Conservation (phyloP, 495 filamentous ascomycete genomes). For the Xylaria nigripes region DNA sequence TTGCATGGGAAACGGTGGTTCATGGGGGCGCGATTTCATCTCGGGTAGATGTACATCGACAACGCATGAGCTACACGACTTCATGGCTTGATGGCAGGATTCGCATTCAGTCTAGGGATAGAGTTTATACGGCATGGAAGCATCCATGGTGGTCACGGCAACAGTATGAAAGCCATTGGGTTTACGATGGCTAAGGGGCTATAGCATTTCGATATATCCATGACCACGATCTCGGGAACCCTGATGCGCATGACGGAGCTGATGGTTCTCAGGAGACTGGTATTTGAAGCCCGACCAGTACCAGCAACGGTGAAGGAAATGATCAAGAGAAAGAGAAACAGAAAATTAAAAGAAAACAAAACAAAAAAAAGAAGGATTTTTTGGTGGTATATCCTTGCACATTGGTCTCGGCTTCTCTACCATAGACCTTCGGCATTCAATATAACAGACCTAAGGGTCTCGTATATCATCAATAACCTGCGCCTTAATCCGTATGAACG, state of each 20-base stretch:
- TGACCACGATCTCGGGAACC: neutral
- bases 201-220: constrained; percentile 1
- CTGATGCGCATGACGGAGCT: neutral
- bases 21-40: constrained; percentile 9
- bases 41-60: constrained; percentile 9
- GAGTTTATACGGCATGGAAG: constrained; percentile 17
- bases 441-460: constrained; percentile 20
- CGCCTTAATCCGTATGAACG: neutral
- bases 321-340: constrained; percentile 6
- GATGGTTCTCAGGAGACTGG: neutral
- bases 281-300: neutral
- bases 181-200: neutral
- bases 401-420: constrained; percentile 2
- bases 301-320: neutral
- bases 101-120: constrained; percentile 16
- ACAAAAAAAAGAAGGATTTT: constrained; percentile 12
- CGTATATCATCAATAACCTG: constrained; percentile 19
- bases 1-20: constrained; percentile 12
- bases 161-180: neutral
- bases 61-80: neutral
- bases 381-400: constrained; percentile 21
- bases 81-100: constrained; percentile 3
- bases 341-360: constrained; percentile 2
- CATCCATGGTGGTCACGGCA: constrained; percentile 19
- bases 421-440: constrained; percentile 16